phyloP scores from a whole-genome alignment of 2,329 filamentous ascomycete species.

The Alternaria tenuissima region DNA sequence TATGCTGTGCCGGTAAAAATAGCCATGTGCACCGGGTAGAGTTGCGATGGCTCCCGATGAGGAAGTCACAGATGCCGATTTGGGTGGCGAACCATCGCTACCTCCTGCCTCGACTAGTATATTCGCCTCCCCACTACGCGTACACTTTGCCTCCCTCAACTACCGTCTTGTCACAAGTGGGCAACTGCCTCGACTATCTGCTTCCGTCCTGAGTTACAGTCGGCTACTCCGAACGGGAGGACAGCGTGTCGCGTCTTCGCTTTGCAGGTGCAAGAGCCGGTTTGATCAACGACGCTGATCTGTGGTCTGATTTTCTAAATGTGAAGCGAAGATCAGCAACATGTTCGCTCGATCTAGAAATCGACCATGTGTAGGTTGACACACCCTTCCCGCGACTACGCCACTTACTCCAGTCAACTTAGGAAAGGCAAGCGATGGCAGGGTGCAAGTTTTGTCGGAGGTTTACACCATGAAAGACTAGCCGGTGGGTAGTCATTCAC shows the following conservation, averaged over 20 bases:
- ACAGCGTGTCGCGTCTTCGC: conserved; percentile 1
- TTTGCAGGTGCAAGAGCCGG: conserved; percentile 10
- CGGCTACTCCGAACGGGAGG: conserved; percentile 25
- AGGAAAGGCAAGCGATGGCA: conserved; percentile 32
- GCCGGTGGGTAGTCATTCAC: conserved; percentile 14
- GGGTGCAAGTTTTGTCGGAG: conserved; percentile 34
- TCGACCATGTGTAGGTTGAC: conserved; percentile 9
- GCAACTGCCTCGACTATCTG: conserved; percentile 5
- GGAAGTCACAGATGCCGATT: conserved; percentile 23
- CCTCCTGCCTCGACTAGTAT: conserved; percentile 4
- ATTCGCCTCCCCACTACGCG: conserved; percentile 19
- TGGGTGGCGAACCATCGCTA: conserved; percentile 24
- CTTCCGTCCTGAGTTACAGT: conserved; percentile 15
- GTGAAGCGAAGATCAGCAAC: conserved; percentile 34
- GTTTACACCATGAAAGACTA: conserved; percentile 12
- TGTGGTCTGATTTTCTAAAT: conserved; percentile 32
- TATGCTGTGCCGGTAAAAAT: conserved; percentile 7
- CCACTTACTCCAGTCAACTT: conserved; percentile 8
- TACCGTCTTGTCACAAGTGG: neutral
- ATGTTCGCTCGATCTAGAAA: conserved; percentile 12
- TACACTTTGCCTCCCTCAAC: conserved; percentile 23
- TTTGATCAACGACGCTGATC: conserved; percentile 27
- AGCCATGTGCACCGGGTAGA: conserved; percentile 6
- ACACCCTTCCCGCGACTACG: conserved; percentile 18
- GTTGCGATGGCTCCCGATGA: conserved; percentile 18